Evolutionary conservation across 2,329 filamentous ascomycete species (phyloP), one percentile per base, ranked within the genome.

Genomic region (Exophiala sp.): DNA sequence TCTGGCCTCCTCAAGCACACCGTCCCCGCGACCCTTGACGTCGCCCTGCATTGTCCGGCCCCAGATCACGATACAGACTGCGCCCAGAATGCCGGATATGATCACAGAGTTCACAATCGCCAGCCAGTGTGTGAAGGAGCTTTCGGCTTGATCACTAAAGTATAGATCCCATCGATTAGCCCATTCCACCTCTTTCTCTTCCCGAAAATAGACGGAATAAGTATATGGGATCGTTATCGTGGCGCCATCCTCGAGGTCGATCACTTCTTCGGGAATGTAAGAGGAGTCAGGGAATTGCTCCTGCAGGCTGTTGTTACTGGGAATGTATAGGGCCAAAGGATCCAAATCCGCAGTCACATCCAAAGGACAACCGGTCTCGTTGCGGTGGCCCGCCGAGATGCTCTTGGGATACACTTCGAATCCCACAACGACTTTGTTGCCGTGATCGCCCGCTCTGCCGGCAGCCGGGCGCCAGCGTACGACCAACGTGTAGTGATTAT

Each of bases 401-500:
- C 89, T 95, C 76, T 92, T 95, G 18, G 89, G 84, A 65, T 94
- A 95, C 21, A 95, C 86, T 72, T 96, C 90, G 66, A 96, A 95
- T 0, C 88, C 90, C 16, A 95, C 88, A 60, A 96, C 82, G 36
- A 94, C 84, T 71, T 89, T 91, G 59, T 84, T 86, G 46, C 88
- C 87, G 41, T 80, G 79, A 14, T 84, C 79, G 29, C 87, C 88
- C 52, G 82, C 85, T 58, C 75, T 78, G 9, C 87, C 87, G 1
- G 87, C 81, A 1, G 88, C 88, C 47, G 78, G 78, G 58, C 88
- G 84, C 71, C 89, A 89, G 50, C 89, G 85, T 53, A 95, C 83
- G 41, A 95, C 87, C 48, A 95, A 83, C 2, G 88, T 94, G 63
- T 91, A 84, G 69, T 96, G 91, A 68, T 95, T 96, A 74, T 95